Evolutionary conservation across 305 asterid genomes (phyloP), one percentile per base, ranked within the genome.

Genomic region (Rubia occidens): DNA sequence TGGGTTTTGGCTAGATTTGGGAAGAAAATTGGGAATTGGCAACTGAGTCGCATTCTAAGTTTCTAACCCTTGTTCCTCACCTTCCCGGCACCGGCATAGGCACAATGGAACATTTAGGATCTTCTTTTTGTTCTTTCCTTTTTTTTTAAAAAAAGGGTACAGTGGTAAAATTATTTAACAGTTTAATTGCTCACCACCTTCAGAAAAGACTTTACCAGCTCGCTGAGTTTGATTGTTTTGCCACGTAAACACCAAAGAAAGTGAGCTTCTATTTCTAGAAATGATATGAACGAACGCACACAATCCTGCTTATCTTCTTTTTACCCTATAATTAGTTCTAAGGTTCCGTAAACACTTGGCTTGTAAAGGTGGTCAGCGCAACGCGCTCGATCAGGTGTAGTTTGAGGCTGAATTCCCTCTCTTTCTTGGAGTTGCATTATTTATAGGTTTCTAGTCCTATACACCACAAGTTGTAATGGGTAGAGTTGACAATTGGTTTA

Each of bases 41-140:
- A 51, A 51, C 56, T 5, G 56, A 56, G 61, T 56, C 61, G 61
- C 47, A 29, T 60, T 60, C 65, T 40, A 1, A 15, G n/a, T n/a
- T n/a, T n/a, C n/a, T n/a, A n/a, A n/a, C 24, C 29, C 8, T 35
- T 61, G 66, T 61, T 61, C 66, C 66, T 47, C 66, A 37, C 24
- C 66, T 61, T 56, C 35, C 56, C 0, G 56, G 20, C 56, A 51
- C 56, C 56, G 56, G 56, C 56, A 51, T 18, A 51, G n/a, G n/a
- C n/a, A n/a, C n/a, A n/a, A 15, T 51, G 32, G 61, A 56, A 56
- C 26, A 6, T 56, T 56, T 7, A 21, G 61, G 61, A 56, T 21
- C 61, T 56, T 56, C 56, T 5, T 17, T 51, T 56, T 56, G 61
- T 56, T 56, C 61, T 56, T 56, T 20, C 32, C 32, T 18, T 3